Evolutionary conservation across 305 asterid species (phyloP), one percentile per base, ranked within the genome.

Genomic region (Caryopteris hybrid): DNA sequence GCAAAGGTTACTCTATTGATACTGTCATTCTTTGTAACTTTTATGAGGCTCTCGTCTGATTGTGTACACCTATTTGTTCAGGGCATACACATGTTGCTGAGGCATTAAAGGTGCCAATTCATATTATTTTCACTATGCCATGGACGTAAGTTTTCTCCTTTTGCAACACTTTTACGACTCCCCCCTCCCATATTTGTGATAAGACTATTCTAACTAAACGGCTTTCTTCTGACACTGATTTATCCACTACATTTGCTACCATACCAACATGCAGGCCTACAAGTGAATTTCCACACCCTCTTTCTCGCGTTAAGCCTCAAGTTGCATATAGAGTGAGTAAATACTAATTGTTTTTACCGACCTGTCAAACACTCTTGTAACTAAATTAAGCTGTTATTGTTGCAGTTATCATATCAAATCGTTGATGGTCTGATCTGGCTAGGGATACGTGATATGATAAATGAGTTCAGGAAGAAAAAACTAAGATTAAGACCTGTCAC

Each of bases 101-200:
- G 86, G 95, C 96, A 60, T 68, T 93, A 66, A 79, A 78, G 66
- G 87, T 93, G 58, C 99, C 99, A 3, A 20, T 93, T 43, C 99
- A 93, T 83, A 84, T 93, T 68, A 75, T 93, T 54, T 93, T 93
- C 72, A 93, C 99, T 57, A 93, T 93, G 99, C 99, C 99, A 17
- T 93, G 99, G 99, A 93, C 99, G 99, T 93, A 77, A 85, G 99
- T 80, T 20, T 60, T 36, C 41, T 36, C 41, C 41, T 36, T 10
- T 25, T 36, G 41, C 11, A 36, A 36, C 41, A 36, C 1, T 36
- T 3, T 36, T 8, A 36, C 10, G 12, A 36, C 11, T 8, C 10
- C 10, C 2, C 31, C n/a, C n/a, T n/a, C n/a, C n/a, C n/a, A n/a
- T n/a, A n/a, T n/a, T n/a, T 4, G 31, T 25, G 31, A 4, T 25